A percentile compares a stretch with the other conserved stretches of the same genome.
Evolutionary conservation across 2,329 filamentous ascomycete genomes (phyloP).

Genomic region (Penicillium oxalicum): DNA sequence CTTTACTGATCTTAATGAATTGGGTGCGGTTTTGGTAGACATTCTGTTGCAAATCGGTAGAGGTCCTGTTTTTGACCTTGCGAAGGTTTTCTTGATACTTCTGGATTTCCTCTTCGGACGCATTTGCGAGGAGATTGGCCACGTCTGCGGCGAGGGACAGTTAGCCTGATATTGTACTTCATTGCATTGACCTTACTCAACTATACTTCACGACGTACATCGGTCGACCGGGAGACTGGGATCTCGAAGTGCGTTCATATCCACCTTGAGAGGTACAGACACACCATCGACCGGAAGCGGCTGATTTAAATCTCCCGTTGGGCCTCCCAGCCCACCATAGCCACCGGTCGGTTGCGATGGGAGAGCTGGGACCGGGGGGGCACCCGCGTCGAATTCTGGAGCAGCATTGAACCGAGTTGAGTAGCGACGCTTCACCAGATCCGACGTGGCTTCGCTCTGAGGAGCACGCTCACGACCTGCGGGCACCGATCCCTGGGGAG

Average conservation of each 20-base stretch:
- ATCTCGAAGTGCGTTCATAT: constrained; percentile 72
- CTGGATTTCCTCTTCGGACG: constrained; percentile 78
- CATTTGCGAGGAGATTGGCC: constrained; percentile 67
- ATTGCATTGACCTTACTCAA: background rate
- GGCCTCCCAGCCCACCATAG: constrained; percentile 47
- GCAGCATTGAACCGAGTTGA: constrained; percentile 83
- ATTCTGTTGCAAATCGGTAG: constrained; percentile 83
- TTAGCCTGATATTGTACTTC: constrained; percentile 14
- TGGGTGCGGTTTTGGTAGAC: constrained; percentile 96
- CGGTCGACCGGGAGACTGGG: constrained; percentile 73
- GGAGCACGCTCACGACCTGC: constrained; percentile 38
- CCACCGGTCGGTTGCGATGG: constrained; percentile 52
- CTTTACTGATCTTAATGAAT: constrained; percentile 98
- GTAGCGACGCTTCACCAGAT: constrained; percentile 90
- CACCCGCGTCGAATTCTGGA: constrained; percentile 61
- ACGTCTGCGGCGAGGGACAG: constrained; percentile 32
- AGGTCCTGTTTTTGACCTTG: constrained; percentile 70
- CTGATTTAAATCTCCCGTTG: constrained; percentile 39
- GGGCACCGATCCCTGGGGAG: constrained; percentile 26
- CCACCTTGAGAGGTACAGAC: constrained; percentile 58
- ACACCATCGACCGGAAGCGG: constrained; percentile 48
- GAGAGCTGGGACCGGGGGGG: constrained; percentile 64
- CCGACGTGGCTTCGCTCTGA: constrained; percentile 54
- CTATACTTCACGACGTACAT: constrained; percentile 47
- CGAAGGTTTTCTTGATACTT: constrained; percentile 72